Percentiles rank a stretch among this genome's conserved stretches.
These are phyloP conservation scores for Gonium pectorale DNA, from an alignment of 139 green algal genomes.

Conservation along the genomic window DNA sequence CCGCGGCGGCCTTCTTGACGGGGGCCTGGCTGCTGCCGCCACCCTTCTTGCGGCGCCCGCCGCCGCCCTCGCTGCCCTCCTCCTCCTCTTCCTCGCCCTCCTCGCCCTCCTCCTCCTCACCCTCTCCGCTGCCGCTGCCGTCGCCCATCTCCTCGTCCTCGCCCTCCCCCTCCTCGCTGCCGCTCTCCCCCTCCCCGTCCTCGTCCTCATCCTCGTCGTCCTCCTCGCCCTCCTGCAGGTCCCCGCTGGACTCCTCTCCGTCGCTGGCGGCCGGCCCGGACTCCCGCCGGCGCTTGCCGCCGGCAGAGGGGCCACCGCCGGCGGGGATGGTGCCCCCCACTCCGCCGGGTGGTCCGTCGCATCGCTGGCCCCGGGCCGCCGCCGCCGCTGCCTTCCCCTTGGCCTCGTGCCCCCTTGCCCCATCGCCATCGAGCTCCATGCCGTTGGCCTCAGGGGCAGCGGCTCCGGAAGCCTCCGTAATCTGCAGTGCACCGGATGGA, in stretches of 20 bases:
- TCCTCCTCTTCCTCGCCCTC: background rate
- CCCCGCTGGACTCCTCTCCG: constrained; percentile 11
- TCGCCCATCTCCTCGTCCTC: constrained; percentile 22
- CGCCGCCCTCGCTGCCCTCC: background rate
- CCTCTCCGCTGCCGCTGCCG: constrained; percentile 48
- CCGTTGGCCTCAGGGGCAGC: no score
- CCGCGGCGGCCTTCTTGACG: constrained; percentile 87
- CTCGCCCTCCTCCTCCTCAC: constrained; percentile 20
- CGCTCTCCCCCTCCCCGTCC: constrained; percentile 47
- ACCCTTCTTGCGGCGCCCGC: constrained; percentile 40
- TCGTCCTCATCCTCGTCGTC: constrained; percentile 53
- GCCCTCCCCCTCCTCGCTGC: constrained; percentile 24
- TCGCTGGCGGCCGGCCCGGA: background rate
- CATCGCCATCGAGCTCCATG: no score
- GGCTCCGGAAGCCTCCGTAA: no score
- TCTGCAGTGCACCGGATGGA: no score
- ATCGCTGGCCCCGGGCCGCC: no score
- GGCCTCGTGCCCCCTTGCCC: no score
- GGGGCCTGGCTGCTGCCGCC: constrained; percentile 5
- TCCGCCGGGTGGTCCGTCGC: no score
- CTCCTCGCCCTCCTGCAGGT: constrained; percentile 37
- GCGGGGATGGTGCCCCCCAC: no score
- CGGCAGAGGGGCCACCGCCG: no score
- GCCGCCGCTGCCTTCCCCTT: no score
- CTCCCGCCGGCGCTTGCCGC: background rate